Conservation (phyloP, 2,329 filamentous ascomycete genomes). For the Rhynchosporium graminicola region DNA sequence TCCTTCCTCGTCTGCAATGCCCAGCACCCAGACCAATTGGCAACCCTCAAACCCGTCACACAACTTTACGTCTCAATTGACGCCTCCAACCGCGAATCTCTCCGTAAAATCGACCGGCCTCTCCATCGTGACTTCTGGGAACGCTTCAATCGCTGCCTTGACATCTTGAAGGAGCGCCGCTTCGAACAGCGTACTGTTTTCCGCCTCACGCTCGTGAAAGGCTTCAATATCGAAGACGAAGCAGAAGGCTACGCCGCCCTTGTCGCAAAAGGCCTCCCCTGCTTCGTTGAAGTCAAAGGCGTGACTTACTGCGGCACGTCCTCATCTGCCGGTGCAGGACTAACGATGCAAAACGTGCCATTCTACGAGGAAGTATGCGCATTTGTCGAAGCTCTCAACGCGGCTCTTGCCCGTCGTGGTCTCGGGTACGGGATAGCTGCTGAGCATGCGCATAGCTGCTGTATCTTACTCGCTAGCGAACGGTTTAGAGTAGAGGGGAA, state of each 20-base stretch:
- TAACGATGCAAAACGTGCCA: slow-evolving; percentile 97
- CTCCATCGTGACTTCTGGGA: slow-evolving; percentile 98
- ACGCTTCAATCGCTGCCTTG: slow-evolving; percentile 85
- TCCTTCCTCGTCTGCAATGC: slow-evolving; percentile 97
- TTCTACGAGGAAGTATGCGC: slow-evolving; percentile 89
- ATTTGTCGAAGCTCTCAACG: slow-evolving; percentile 76
- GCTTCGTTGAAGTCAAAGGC: slow-evolving; percentile 94
- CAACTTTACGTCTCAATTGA: slow-evolving; percentile 97
- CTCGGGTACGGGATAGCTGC: slow-evolving; percentile 88
- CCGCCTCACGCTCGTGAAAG: slow-evolving; percentile 92
- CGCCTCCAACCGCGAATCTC: slow-evolving; percentile 83
- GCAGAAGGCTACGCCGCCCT: slow-evolving; percentile 87
- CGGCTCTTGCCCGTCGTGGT: slow-evolving; percentile 66
- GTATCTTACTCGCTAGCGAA: slow-evolving; percentile 80
- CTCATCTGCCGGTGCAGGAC: slow-evolving; percentile 77
- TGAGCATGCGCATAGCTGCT: slow-evolving; percentile 94
- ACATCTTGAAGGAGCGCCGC: slow-evolving; percentile 81
- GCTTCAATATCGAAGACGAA: slow-evolving; percentile 96
- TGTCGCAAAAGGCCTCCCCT: slow-evolving; percentile 81
- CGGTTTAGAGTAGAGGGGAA: slow-evolving; percentile 74
- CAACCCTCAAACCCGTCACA: slow-evolving; percentile 79
- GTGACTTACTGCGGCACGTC: slow-evolving; percentile 96
- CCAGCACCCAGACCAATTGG: slow-evolving; percentile 90
- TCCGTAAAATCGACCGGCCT: slow-evolving; percentile 86
- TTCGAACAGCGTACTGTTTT: slow-evolving; percentile 91